Conservation (phyloP, 2,329 filamentous ascomycete genomes). For the Sclerotiophoma versabilis region DNA sequence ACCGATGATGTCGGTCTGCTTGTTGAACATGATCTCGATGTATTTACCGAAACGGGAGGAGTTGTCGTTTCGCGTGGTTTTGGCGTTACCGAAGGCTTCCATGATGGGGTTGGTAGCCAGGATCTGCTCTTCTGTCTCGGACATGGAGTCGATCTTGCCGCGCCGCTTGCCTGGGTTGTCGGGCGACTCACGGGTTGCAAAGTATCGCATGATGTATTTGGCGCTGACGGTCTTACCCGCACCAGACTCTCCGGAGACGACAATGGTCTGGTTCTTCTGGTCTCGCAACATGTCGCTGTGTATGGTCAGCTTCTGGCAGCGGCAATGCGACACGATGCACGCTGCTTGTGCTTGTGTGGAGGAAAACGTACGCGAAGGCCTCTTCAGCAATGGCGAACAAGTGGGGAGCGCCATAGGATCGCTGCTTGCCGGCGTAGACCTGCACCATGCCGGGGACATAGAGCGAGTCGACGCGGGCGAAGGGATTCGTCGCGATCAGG, state of each 20-base stretch:
- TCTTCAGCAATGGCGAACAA: conserved; percentile 98
- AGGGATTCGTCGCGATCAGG: conserved; percentile 97
- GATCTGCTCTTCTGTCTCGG: conserved; percentile 98
- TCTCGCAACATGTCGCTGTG: conserved; percentile 93
- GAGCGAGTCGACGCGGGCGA: conserved; percentile 94
- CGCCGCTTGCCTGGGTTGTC: conserved; percentile 84
- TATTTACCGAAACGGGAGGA: conserved; percentile 99
- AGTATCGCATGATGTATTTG: conserved; percentile 99
- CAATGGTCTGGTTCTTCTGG: conserved; percentile 94
- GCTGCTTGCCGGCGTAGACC: conserved; percentile 95
- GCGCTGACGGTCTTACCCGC: conserved; percentile 99
- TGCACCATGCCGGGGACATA: conserved; percentile 99
- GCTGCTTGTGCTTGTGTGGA: background rate
- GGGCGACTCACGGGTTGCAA: conserved; percentile 93
- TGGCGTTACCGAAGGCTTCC: conserved; percentile 99
- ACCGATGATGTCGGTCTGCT: conserved; percentile 93
- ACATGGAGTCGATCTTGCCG: conserved; percentile 81
- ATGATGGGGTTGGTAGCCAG: conserved; percentile 98
- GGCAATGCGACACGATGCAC: background rate
- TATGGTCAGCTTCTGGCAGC: conserved; percentile 21
- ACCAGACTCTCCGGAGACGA: conserved; percentile 98
- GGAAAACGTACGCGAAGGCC: conserved; percentile 81
- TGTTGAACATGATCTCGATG: conserved; percentile 99
- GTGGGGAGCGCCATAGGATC: conserved; percentile 96
- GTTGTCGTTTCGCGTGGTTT: conserved; percentile 99